Conservation (phyloP, 129 eudicot species). For the Tagetes patula region DNA sequence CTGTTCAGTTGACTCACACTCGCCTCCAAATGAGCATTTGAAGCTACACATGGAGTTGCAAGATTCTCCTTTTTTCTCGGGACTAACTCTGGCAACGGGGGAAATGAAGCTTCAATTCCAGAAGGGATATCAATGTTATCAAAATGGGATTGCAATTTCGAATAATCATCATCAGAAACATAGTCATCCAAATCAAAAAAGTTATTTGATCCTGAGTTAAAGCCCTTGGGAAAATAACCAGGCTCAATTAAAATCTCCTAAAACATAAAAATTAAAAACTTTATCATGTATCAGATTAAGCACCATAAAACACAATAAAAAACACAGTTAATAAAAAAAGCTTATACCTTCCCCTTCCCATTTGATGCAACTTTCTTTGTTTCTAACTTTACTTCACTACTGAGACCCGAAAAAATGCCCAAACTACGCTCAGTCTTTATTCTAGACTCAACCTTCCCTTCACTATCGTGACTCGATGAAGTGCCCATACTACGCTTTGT, state of each 20-base stretch:
- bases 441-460: constrained; percentile 24
- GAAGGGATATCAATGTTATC: constrained; percentile 69
- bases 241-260: constrained; percentile 18
- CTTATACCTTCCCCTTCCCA: constrained; percentile 26
- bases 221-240: constrained; percentile 17
- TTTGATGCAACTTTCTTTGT: constrained; percentile 19
- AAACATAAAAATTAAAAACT: neutral
- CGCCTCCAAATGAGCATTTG: neutral
- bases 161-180: constrained; percentile 45
- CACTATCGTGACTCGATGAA: constrained; percentile 24
- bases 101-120: constrained; percentile 70
- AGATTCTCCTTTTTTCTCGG: neutral
- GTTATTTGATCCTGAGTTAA: constrained; percentile 32
- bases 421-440: constrained; percentile 41
- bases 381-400: constrained; percentile 28
- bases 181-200: constrained; percentile 40
- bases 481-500: constrained; percentile 38
- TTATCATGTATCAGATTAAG: neutral
- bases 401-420: constrained; percentile 25
- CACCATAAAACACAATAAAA: constrained; percentile 12
- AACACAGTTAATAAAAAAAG: neutral
- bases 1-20: constrained; percentile 7
- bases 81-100: constrained; percentile 48
- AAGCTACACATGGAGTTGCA: neutral
- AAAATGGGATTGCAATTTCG: constrained; percentile 67